Evolutionary conservation across 768 basidiomycete genomes (phyloP), one percentile per base, ranked within the genome.

Genomic region (Suillus subluteus): DNA sequence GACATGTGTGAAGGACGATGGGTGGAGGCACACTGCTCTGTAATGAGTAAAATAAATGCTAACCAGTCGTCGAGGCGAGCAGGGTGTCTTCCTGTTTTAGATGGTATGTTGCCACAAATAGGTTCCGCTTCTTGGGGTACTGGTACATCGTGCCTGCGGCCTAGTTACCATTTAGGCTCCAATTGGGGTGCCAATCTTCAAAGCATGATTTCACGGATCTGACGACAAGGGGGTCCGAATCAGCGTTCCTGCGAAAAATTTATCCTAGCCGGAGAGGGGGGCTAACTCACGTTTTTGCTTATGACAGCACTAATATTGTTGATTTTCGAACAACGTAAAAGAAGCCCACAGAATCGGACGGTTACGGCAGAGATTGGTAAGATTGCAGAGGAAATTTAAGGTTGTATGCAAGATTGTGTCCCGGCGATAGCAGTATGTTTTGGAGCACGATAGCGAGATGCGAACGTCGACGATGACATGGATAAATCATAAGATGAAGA

Each of bases 271-370:
- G n/a, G 23, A 58, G 62, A 37, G 56, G 63, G 61, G 58, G 65
- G 62, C 41, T 32, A 56, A 88, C 89, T 81, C 79, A 91, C 89
- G 68, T 89, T 90, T 72, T 84, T 88, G 82, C 85, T 89, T 71
- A 91, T 85, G 69, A 90, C 85, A 64, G 88, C 81, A 76, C 89
- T 90, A 75, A 71, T 52, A n/a, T 23, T 13, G 65, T 26, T 55
- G 12, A 23, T 56, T 54, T 66, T 66, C 48, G 56, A 40, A 43
- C 48, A 37, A 59, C 13, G 64, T 40, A 65, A 56, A 56, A 65
- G 38, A 41, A 48, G 50, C 58, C 64, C 41, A 58, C n/a, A 66
- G 58, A 16, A 30, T 30, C 46, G 62, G 65, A 55, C 30, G 26
- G 67, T 74, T 73, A 78, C 73, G 76, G 32, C 26, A 50, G 35